phyloP scores from a whole-genome alignment of 2,329 filamentous ascomycete species.

The Lecanosticta acicola region DNA sequence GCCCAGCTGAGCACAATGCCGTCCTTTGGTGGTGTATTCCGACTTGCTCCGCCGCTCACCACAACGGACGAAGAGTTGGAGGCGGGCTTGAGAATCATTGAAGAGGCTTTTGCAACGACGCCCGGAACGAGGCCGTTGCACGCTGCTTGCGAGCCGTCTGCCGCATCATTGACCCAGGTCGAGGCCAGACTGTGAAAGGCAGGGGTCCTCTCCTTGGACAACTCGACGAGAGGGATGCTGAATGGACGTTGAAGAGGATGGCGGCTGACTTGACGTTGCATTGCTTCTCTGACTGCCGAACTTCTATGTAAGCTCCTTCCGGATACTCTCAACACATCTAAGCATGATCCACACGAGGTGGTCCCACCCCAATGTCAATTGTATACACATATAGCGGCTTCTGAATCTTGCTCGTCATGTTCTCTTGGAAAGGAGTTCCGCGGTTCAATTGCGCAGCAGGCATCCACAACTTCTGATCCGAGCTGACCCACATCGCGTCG shows the following conservation, averaged over 20 bases:
- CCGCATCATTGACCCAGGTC: no score
- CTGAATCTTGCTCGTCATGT: conserved; percentile 22
- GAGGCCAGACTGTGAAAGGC: no score
- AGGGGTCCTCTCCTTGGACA: no score
- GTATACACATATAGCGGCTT: conserved; percentile 26
- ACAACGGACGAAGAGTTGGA: conserved; percentile 32
- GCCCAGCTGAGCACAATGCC: conserved; percentile 27
- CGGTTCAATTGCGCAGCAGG: conserved; percentile 30
- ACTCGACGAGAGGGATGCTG: no score
- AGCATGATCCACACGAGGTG: conserved; percentile 27
- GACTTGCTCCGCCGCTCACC: conserved; percentile 29
- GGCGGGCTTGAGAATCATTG: conserved; percentile 51
- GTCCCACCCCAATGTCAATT: conserved; percentile 26
- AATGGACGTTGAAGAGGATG: no score
- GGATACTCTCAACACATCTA: no score
- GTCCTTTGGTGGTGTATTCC: conserved; percentile 27
- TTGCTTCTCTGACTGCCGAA: no score
- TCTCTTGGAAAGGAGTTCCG: conserved; percentile 24
- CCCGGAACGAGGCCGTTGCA: conserved; percentile 37
- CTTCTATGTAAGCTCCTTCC: no score
- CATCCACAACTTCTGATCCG: conserved; percentile 27
- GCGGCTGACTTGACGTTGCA: no score
- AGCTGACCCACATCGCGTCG: conserved; percentile 31
- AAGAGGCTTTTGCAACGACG: conserved; percentile 49
- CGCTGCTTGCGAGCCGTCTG: no score